These are phyloP conservation scores for Vitis hybrid DNA, from an alignment of 177 flowering plant species.

Conservation along the genomic window DNA sequence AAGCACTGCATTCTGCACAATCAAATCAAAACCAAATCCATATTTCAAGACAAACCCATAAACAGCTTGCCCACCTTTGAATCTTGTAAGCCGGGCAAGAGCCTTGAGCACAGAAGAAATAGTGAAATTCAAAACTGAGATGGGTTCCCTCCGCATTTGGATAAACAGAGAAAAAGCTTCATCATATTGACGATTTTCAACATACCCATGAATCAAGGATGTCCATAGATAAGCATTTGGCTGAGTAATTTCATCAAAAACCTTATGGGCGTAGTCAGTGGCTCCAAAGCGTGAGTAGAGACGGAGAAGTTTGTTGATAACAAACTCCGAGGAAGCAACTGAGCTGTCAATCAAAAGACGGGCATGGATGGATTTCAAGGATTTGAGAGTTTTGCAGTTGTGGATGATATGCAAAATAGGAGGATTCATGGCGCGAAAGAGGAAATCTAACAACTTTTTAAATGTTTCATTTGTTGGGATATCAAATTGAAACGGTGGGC, in stretches of 20 bases:
- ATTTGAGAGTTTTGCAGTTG: constrained; percentile 19
- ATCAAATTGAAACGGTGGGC: too few species aligned
- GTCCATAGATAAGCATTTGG: constrained; percentile 46
- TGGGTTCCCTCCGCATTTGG: constrained; percentile 21
- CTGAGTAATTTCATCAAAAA: constrained; percentile 30
- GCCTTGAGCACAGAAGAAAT: constrained; percentile 34
- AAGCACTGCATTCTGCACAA: constrained; percentile 30
- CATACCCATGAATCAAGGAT: constrained; percentile 34
- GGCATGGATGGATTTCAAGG: constrained; percentile 30
- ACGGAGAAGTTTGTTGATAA: constrained; percentile 32
- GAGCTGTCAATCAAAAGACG: constrained; percentile 24
- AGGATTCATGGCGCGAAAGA: constrained; percentile 30
- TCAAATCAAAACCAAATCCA: constrained; percentile 30
- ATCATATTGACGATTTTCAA: constrained; percentile 18
- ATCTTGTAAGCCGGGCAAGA: constrained; percentile 21
- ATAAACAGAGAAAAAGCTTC: constrained; percentile 29
- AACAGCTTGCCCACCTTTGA: constrained; percentile 24
- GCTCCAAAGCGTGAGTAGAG: constrained; percentile 27
- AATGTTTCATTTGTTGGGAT: too few species aligned
- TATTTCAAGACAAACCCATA: constrained; percentile 30
- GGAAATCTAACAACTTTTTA: too few species aligned
- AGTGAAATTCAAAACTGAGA: constrained; percentile 33
- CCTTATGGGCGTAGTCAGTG: constrained; percentile 20
- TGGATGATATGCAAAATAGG: constrained; percentile 20
- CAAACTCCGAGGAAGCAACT: constrained; percentile 20